These are phyloP conservation scores for Paramecium tetraurelia DNA, from an alignment of 73 alveolate genomes.

Conservation along the genomic window DNA sequence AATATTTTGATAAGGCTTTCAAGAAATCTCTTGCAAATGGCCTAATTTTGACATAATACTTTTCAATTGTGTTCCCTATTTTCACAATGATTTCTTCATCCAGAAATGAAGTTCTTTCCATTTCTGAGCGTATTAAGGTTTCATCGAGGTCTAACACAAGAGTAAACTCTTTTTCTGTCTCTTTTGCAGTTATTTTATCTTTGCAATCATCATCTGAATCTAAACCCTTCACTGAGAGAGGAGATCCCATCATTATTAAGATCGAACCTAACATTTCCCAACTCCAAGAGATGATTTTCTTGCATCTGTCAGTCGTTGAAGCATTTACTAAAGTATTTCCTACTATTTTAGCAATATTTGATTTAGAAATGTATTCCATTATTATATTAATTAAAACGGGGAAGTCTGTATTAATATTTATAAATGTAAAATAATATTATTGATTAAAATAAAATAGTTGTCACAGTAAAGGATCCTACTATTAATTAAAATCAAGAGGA, in stretches of 20 bases:
- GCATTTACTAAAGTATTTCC: neutral
- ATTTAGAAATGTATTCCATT: neutral
- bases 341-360: neutral
- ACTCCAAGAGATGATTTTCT: slow-evolving; percentile 22
- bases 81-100: slow-evolving; percentile 57
- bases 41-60: slow-evolving; percentile 59
- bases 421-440: neutral
- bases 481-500: neutral
- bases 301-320: neutral
- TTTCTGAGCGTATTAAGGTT: slow-evolving; percentile 54
- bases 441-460: neutral
- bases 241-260: slow-evolving; percentile 25
- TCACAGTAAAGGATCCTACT: neutral
- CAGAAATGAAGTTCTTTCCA: neutral
- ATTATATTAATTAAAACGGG: neutral
- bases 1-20: slow-evolving; percentile 46
- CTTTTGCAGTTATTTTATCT: neutral
- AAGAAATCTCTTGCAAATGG: slow-evolving; percentile 66
- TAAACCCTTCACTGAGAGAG: neutral
- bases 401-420: neutral
- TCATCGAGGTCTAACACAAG: slow-evolving; percentile 69
- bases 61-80: slow-evolving; percentile 35
- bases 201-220: neutral
- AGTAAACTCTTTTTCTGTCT: slow-evolving; percentile 46
- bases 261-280: slow-evolving; percentile 47